phyloP scores from a whole-genome alignment of 225 moss, liverwort and hornwort species.

The Rhytidiadelphus loreus region DNA sequence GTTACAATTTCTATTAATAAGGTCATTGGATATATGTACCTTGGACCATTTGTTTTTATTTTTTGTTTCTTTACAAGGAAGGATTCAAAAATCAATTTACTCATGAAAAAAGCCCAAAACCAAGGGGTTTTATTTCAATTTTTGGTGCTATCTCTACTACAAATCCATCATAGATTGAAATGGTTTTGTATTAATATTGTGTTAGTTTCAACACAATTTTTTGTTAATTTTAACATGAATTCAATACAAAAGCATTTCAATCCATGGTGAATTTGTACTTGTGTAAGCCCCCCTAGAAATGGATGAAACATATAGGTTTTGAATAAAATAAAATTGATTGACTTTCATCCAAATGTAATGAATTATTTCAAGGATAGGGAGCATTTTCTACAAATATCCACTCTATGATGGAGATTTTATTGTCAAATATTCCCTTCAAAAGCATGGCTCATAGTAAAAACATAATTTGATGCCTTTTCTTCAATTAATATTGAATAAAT shows the following conservation, averaged over 20 bases:
- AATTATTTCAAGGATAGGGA: neutral
- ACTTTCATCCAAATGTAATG: neutral
- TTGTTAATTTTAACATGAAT: neutral
- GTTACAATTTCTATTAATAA: neutral
- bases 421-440: neutral
- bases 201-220: neutral
- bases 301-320: neutral
- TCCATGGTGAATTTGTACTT: neutral
- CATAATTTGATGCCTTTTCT: neutral
- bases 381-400: rapidly evolving
- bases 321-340: neutral
- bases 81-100: neutral
- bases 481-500: neutral
- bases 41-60: neutral
- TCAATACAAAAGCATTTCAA: neutral
- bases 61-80: neutral
- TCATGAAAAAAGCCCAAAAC: neutral
- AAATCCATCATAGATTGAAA: rapidly evolving
- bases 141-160: neutral
- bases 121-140: neutral
- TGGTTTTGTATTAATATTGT: neutral
- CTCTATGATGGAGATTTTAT: neutral
- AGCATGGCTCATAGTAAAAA: neutral
- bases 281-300: neutral
- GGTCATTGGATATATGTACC: neutral